A percentile compares a stretch with the other conserved stretches of the same genome.
phyloP scores from a whole-genome alignment of 768 basidiomycete genomes.

The Suillus fuscotomentosus region DNA sequence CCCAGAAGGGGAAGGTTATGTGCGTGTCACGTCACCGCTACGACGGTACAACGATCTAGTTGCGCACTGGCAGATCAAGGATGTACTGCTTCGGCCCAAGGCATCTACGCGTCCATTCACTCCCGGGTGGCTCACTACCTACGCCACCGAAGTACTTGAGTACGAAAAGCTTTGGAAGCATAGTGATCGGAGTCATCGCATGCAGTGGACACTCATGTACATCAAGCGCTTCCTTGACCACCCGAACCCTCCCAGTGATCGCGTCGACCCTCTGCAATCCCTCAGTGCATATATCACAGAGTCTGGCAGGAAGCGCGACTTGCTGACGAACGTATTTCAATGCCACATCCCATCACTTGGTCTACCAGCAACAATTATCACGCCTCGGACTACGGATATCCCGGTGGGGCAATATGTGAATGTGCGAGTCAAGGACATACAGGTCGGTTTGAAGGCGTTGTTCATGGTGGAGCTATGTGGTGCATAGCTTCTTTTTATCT shows the following conservation, averaged over 20 bases:
- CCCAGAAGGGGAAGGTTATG: conserved; percentile 76
- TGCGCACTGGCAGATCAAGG: conserved; percentile 92
- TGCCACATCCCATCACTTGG: conserved; percentile 29
- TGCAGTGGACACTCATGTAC: conserved; percentile 41
- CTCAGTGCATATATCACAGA: conserved; percentile 26
- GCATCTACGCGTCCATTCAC: conserved; percentile 43
- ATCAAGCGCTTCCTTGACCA: conserved; percentile 37
- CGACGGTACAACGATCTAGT: conserved; percentile 82
- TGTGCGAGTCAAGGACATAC: conserved; percentile 26
- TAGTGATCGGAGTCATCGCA: conserved; percentile 30
- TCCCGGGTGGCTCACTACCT: conserved; percentile 41
- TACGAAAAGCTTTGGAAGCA: conserved; percentile 35
- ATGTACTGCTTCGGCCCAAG: conserved; percentile 49
- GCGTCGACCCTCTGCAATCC: conserved; percentile 25
- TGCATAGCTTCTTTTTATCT: background rate
- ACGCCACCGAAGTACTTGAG: conserved; percentile 36
- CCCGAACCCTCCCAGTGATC: conserved; percentile 15
- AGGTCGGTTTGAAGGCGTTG: conserved; percentile 21
- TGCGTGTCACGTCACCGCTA: conserved; percentile 82
- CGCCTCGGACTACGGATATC: conserved; percentile 8
- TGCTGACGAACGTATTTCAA: conserved; percentile 8
- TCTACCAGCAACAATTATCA: conserved; percentile 16
- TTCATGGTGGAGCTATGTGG: conserved; percentile 1
- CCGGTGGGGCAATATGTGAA: conserved; percentile 27
- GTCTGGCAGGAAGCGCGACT: conserved; percentile 10